Conservation (phyloP, 495 filamentous ascomycete genomes). For the Neurospora africana region DNA sequence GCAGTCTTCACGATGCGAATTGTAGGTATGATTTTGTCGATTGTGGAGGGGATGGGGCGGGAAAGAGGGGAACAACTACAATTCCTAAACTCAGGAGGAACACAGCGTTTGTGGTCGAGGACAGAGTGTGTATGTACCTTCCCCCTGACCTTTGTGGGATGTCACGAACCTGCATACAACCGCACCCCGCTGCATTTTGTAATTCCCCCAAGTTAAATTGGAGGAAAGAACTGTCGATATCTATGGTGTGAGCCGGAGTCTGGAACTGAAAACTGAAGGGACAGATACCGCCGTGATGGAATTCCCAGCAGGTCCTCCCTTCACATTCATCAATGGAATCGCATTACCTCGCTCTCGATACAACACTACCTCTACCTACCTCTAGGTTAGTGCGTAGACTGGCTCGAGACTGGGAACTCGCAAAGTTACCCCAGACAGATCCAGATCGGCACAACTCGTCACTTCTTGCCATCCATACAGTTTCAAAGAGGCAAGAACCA, state of each 20-base stretch:
- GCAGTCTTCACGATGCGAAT: neutral
- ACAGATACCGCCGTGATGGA: neutral
- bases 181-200: constrained; percentile 15
- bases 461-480: neutral
- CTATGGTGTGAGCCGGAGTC: neutral
- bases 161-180: constrained; percentile 19
- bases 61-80: neutral
- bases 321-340: neutral
- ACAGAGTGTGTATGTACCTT: neutral
- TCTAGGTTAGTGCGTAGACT: neutral
- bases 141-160: neutral
- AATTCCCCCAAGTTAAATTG: constrained; percentile 1
- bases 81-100: neutral
- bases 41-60: neutral
- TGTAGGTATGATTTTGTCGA: neutral
- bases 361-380: neutral
- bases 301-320: neutral
- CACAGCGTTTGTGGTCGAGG: neutral
- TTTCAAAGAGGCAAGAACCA: neutral
- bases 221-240: neutral
- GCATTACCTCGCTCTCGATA: neutral
- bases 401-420: neutral
- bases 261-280: neutral
- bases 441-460: neutral
- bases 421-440: neutral